Conservation (phyloP, 2,329 filamentous ascomycete species). For the Leptographium lundbergii region DNA sequence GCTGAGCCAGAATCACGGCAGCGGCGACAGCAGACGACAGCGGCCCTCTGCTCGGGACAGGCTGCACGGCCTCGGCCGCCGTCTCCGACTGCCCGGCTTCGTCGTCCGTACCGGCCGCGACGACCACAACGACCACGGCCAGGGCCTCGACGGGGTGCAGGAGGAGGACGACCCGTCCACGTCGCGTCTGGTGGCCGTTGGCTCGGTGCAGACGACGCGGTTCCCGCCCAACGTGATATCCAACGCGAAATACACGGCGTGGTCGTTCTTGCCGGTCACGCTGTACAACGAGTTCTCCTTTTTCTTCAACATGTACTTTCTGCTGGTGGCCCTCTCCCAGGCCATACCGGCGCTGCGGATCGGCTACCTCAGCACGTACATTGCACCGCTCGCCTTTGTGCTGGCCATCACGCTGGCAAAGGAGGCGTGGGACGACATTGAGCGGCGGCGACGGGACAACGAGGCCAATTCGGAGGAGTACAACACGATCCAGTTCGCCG, state of each 20-base stretch:
- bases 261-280: slow-evolving; percentile 87
- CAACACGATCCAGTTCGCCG: slow-evolving; percentile 60
- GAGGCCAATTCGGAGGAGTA: slow-evolving; percentile 93
- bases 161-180: slow-evolving; percentile 52
- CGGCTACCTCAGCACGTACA: slow-evolving; percentile 88
- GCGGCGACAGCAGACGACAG: slow-evolving; percentile 20
- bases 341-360: slow-evolving; percentile 81
- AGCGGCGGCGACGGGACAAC: slow-evolving; percentile 69
- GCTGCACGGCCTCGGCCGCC: slow-evolving; percentile 30
- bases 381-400: slow-evolving; percentile 85
- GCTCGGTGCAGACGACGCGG: slow-evolving; percentile 55
- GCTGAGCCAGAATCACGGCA: slow-evolving; percentile 30
- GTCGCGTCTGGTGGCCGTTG: slow-evolving; percentile 64
- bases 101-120: slow-evolving; percentile 28
- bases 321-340: slow-evolving; percentile 89
- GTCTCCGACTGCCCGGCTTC: slow-evolving; percentile 54
- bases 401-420: slow-evolving; percentile 87
- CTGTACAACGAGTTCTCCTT: slow-evolving; percentile 99
- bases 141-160: slow-evolving; percentile 34
- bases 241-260: slow-evolving; percentile 93
- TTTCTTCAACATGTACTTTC: slow-evolving; percentile 99
- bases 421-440: slow-evolving; percentile 89
- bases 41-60: slow-evolving; percentile 27
- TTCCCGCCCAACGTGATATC: slow-evolving; percentile 89
- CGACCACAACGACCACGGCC: slow-evolving; percentile 13